These are phyloP conservation scores for Sugiyamaella castrensis DNA, from an alignment of 1,139 yeast genomes.

Conservation along the genomic window DNA sequence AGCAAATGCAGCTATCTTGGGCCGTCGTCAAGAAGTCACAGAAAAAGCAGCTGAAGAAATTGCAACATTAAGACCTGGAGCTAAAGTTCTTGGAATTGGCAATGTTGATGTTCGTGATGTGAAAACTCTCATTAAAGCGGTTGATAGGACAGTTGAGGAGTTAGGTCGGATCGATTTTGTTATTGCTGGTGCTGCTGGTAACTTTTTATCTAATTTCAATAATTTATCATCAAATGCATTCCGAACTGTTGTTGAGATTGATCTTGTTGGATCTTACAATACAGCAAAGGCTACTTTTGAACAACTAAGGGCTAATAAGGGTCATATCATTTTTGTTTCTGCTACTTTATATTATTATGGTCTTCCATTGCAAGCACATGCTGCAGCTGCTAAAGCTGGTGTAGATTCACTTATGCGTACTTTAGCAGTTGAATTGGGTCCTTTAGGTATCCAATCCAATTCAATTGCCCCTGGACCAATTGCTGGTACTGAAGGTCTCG, in stretches of 20 bases:
- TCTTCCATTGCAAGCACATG: slow-evolving; percentile 80
- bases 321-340: slow-evolving; percentile 69
- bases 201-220: slow-evolving; percentile 76
- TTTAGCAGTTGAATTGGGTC: slow-evolving; percentile 85
- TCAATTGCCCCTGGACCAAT: slow-evolving; percentile 89
- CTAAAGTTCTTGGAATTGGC: slow-evolving; percentile 65
- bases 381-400: slow-evolving; percentile 93
- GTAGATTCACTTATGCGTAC: slow-evolving; percentile 81
- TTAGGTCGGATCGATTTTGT: slow-evolving; percentile 79
- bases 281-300: slow-evolving; percentile 77
- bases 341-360: slow-evolving; percentile 89
- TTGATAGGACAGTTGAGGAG: slow-evolving; percentile 55
- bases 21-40: slow-evolving; percentile 68
- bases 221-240: slow-evolving; percentile 81
- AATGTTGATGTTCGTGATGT: slow-evolving; percentile 75
- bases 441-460: slow-evolving; percentile 75
- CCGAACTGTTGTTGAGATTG: slow-evolving; percentile 79
- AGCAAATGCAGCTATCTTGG: slow-evolving; percentile 81
- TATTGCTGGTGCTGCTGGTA: slow-evolving; percentile 95
- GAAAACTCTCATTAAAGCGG: slow-evolving; percentile 57
- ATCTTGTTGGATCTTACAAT: slow-evolving; percentile 79
- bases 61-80: slow-evolving; percentile 50
- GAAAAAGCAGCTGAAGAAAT: slow-evolving; percentile 64
- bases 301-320: slow-evolving; percentile 62
- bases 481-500: slow-evolving; percentile 76